A percentile compares a stretch with the other conserved stretches of the same genome.
These are phyloP conservation scores for Blastocystis sp. DNA, from an alignment of 352 stramenopile genomes.

Conservation along the genomic window DNA sequence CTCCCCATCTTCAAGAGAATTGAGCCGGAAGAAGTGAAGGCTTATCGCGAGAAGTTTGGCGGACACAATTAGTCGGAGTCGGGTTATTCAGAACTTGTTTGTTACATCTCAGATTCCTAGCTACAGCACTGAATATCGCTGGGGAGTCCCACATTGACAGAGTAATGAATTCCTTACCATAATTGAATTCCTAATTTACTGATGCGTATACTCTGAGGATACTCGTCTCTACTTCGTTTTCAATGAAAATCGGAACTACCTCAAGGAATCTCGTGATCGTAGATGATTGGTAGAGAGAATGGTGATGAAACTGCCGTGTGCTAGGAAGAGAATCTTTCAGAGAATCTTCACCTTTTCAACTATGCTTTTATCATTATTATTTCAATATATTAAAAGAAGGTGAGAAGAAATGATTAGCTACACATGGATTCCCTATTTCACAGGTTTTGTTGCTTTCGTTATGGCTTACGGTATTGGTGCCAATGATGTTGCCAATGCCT, in stretches of 20 bases:
- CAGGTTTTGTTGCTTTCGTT: constrained; percentile 41
- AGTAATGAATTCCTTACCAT: too few relatives aligned
- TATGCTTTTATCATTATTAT: constrained; percentile 16
- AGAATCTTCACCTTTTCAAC: constrained; percentile 12
- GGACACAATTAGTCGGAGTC: not conserved
- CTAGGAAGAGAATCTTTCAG: not conserved
- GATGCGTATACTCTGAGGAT: too few relatives aligned
- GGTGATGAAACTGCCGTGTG: not conserved
- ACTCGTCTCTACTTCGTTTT: too few relatives aligned
- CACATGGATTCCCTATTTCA: constrained; percentile 61
- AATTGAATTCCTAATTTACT: too few relatives aligned
- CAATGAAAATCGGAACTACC: too few relatives aligned
- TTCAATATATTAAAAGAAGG: not conserved
- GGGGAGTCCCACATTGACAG: too few relatives aligned
- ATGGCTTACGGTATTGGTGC: constrained; percentile 70
- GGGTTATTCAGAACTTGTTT: not conserved
- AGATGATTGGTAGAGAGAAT: not conserved
- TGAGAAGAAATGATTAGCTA: constrained; percentile 35
- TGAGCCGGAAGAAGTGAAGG: constrained; percentile 63
- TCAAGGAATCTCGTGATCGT: too few relatives aligned
- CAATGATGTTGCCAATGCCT: constrained; percentile 75
- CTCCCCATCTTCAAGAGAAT: constrained; percentile 69
- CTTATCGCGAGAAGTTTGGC: constrained; percentile 33
- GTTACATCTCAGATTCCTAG: too few relatives aligned
- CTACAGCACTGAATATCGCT: too few relatives aligned